Evolutionary conservation across 345 rosid genomes (phyloP).

Genomic region (Eucalyptus marginata): DNA sequence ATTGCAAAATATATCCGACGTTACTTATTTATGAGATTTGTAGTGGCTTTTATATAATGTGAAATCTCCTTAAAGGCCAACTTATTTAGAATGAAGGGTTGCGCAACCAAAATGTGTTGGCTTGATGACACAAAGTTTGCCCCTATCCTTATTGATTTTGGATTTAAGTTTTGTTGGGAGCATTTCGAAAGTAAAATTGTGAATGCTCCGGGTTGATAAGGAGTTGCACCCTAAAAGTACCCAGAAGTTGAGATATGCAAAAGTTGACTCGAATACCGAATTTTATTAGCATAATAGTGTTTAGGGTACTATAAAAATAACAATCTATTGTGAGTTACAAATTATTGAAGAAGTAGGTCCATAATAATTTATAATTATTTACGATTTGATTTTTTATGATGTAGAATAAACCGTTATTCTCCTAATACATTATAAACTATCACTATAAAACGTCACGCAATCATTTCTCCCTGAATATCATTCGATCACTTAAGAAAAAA

Average conservation of each 20-base stretch:
- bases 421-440: rapidly evolving
- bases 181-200: not conserved
- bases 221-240: not conserved
- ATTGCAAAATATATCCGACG: not conserved
- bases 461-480: rapidly evolving
- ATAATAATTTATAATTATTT: too few species aligned
- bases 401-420: rapidly evolving
- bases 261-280: rapidly evolving
- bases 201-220: not conserved
- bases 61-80: not conserved
- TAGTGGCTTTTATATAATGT: not conserved
- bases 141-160: not conserved
- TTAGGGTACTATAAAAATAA: rapidly evolving
- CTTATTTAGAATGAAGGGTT: not conserved
- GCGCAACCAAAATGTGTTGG: not conserved
- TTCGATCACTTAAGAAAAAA: rapidly evolving
- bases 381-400: rapidly evolving
- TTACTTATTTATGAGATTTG: not conserved
- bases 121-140: not conserved
- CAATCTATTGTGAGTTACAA: too few species aligned
- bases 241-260: rapidly evolving
- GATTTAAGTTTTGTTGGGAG: too few species aligned
- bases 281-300: rapidly evolving
- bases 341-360: rapidly evolving
- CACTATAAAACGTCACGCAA: too few species aligned